These are phyloP conservation scores for Aspergillus flavus DNA, from an alignment of 2,329 filamentous ascomycete species.

Conservation along the genomic window DNA sequence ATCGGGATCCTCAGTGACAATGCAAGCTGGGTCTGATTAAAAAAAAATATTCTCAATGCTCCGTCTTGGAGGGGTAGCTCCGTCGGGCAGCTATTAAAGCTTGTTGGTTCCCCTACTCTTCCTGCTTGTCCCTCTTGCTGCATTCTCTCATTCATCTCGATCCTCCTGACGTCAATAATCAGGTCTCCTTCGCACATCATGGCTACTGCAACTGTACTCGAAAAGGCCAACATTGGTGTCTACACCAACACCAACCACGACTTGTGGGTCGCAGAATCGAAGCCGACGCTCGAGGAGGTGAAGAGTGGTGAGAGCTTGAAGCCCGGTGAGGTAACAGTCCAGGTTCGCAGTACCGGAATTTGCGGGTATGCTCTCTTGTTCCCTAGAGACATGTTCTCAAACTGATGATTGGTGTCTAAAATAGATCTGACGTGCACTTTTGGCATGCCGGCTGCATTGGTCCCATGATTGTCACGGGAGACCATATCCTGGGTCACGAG, in stretches of 20 bases:
- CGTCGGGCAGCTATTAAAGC: slow-evolving; percentile 19
- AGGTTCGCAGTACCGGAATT: slow-evolving; percentile 92
- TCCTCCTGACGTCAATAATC: slow-evolving; percentile 3
- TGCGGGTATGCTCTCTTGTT: slow-evolving; percentile 68
- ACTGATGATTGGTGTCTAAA: slow-evolving; percentile 12
- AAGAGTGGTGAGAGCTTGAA: slow-evolving; percentile 68
- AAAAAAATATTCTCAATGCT: slow-evolving; percentile 6
- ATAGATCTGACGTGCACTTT: slow-evolving; percentile 90
- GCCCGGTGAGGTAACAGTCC: slow-evolving; percentile 82
- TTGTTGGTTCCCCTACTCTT: slow-evolving; percentile 18
- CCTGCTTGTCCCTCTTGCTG: slow-evolving; percentile 10
- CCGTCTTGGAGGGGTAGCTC: slow-evolving; percentile 19
- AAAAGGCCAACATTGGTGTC: slow-evolving; percentile 90
- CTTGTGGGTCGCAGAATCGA: slow-evolving; percentile 80
- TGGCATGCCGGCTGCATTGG: slow-evolving; percentile 96
- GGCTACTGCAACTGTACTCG: slow-evolving; percentile 43
- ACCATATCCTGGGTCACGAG: slow-evolving; percentile 94
- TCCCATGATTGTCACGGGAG: slow-evolving; percentile 86
- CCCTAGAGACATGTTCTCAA: not conserved
- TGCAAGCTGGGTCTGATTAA: not conserved
- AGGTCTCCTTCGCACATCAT: slow-evolving; percentile 22
- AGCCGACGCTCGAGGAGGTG: slow-evolving; percentile 75
- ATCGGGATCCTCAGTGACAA: slow-evolving; percentile 8
- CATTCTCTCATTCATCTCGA: slow-evolving; percentile 8
- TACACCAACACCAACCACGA: slow-evolving; percentile 94